Evolutionary conservation across 2,329 filamentous ascomycete genomes (phyloP), one percentile per base, ranked within the genome.

Genomic region (Epichloe elymi): DNA sequence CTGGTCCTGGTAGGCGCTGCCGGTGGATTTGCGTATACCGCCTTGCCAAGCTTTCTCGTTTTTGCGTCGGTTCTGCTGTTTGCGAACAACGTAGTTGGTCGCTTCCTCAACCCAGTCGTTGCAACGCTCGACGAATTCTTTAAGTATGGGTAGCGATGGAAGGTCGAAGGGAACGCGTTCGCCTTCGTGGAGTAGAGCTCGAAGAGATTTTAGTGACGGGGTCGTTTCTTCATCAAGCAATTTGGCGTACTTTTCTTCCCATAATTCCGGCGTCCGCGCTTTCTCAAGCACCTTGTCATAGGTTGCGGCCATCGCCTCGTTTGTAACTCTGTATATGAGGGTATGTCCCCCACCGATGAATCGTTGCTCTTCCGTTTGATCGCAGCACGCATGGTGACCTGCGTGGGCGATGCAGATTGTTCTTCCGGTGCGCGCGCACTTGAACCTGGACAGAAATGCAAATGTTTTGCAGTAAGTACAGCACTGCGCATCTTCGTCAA

Each of bases 41-140:
- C 80, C 84, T 57, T 88, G 86, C 81, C 86, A 93, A 43, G 79
- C 80, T 63, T 88, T 93, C 61, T 96, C 91, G 66, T 86, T 95
- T 70, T 97, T 97, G 55, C 91, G 88, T 56, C 93, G 86, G 63
- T 94, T 95, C 69, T 96, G 91, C 71, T 96, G 91, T 72, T 98
- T 98, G 59, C 93, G 86, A 53, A 93, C 90, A 62, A 90, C 95
- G 72, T 94, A 98, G 64, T 86, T 90, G 61, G 88, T 93, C 57
- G 93, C 93, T 70, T 97, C 91, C 61, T 97, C 93, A 56, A 96
- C 88, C 86, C 94, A 96, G 64, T 95, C 89, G 67, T 95, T 94
- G 73, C 93, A 97, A 61, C 88, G 85, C 60, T 95, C 89, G 65
- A 98, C 93, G 70, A 95, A 98, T 58, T 84, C 80, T 68, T 83